These are phyloP conservation scores for Coemansia sp. DNA, from an alignment of 192 early-diverging fungal species.

Conservation along the genomic window DNA sequence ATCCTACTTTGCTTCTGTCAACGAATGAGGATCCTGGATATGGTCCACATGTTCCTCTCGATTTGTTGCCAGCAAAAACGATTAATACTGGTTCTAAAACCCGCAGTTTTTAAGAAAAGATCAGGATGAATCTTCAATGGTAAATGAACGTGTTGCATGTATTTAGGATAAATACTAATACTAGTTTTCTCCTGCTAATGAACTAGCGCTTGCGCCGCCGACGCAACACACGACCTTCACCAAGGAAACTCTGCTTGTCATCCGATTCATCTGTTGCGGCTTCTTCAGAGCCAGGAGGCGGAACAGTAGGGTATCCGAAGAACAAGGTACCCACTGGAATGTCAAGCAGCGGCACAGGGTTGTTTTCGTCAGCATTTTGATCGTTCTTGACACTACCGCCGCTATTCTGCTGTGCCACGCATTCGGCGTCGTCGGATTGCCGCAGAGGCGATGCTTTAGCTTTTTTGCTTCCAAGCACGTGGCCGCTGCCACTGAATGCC, in stretches of 20 bases:
- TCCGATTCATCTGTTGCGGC: neutral
- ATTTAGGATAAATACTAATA: too few relatives aligned
- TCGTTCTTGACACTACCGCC: conserved; percentile 5
- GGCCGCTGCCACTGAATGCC: conserved; percentile 17
- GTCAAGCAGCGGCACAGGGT: conserved; percentile 71
- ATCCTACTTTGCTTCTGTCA: neutral
- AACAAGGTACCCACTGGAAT: conserved; percentile 85
- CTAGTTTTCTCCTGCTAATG: too few relatives aligned
- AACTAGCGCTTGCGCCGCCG: conserved; percentile 45
- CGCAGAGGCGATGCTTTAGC: neutral
- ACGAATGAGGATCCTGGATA: conserved; percentile 1
- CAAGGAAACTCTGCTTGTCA: conserved; percentile 22
- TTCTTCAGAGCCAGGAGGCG: conserved; percentile 46
- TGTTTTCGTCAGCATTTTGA: conserved; percentile 5
- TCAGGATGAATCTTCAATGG: too few relatives aligned
- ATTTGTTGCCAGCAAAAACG: neutral
- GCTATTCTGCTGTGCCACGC: conserved; percentile 11
- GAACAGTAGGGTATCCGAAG: conserved; percentile 85
- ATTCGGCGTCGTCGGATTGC: neutral
- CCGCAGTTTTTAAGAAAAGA: too few relatives aligned
- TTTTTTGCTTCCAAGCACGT: neutral
- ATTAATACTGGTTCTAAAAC: too few relatives aligned
- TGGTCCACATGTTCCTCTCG: neutral
- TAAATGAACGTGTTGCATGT: too few relatives aligned
- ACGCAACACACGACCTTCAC: conserved; percentile 39